Evolutionary conservation across 306 rosid genomes (phyloP).

Genomic region (Morella rubra): DNA sequence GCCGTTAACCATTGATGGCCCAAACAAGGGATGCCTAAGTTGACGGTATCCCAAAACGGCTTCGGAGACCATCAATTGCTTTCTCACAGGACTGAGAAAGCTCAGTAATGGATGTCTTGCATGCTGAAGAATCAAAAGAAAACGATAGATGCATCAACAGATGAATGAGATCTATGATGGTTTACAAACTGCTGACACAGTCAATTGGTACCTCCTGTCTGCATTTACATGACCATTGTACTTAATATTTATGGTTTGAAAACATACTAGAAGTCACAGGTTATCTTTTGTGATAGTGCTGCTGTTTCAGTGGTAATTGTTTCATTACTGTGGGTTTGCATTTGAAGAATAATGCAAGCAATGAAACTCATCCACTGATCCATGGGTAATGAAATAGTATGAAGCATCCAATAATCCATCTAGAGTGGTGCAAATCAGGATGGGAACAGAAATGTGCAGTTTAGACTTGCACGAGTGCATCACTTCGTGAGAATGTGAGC

Average conservation of each 20-base stretch:
- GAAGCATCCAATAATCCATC: background rate
- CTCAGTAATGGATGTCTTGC: conserved; percentile 65
- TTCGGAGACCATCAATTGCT: conserved; percentile 61
- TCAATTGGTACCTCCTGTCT: background rate
- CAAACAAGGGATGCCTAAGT: conserved; percentile 34
- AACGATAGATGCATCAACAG: background rate
- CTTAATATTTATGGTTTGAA: background rate
- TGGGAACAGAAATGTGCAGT: background rate
- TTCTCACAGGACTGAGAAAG: conserved; percentile 73
- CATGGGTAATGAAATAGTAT: background rate
- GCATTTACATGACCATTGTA: background rate
- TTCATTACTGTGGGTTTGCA: background rate
- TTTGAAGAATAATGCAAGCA: background rate
- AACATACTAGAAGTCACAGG: background rate
- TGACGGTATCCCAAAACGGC: conserved; percentile 57
- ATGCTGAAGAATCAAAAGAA: conserved; percentile 46
- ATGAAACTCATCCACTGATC: no score
- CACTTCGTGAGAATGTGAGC: background rate
- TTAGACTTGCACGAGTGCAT: background rate
- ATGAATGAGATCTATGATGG: background rate
- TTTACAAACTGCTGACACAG: background rate
- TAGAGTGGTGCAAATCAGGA: background rate
- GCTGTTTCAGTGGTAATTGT: background rate
- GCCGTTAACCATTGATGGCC: background rate
- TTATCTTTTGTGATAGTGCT: background rate